Conservation (phyloP, 768 basidiomycete species). For the Mycena belliarum region DNA sequence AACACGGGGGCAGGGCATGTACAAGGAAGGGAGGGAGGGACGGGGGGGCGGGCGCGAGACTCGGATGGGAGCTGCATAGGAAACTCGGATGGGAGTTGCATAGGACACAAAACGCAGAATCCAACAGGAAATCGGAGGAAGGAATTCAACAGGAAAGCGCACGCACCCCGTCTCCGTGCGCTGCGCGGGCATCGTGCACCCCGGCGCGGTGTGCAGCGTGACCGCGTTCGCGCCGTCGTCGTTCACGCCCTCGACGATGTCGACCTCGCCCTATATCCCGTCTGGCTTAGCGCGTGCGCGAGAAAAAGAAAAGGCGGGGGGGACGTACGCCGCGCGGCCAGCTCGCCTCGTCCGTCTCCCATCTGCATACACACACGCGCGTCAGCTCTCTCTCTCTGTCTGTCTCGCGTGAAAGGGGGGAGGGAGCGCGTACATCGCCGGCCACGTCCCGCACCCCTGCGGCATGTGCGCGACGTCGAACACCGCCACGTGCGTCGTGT, state of each 20-base stretch:
- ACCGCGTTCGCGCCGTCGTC: conserved; percentile 50
- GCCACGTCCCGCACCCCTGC: conserved; percentile 50
- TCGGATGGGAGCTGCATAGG: no score
- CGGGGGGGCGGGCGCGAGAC: no score
- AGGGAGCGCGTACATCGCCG: conserved; percentile 35
- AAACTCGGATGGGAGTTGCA: no score
- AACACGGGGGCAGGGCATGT: no score
- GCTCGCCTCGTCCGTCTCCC: no score
- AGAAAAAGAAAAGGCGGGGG: no score
- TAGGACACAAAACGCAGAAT: no score
- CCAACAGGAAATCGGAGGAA: no score
- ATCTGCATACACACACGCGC: conserved; percentile 37
- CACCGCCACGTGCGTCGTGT: conserved; percentile 55
- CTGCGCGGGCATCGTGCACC: conserved; percentile 53
- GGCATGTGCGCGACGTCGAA: conserved; percentile 63
- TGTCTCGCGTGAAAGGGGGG: conserved; percentile 18
- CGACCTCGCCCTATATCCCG: conserved; percentile 56
- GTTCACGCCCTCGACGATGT: conserved; percentile 63
- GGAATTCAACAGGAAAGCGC: no score
- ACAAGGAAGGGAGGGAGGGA: no score
- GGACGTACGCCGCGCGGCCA: conserved; percentile 53
- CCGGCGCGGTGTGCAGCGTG: conserved; percentile 55
- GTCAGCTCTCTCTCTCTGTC: no score
- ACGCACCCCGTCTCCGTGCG: conserved; percentile 51
- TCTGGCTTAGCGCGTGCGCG: no score